phyloP scores from a whole-genome alignment of 371 early-diverging fungal species.

The Zancudomyces culisetae region DNA sequence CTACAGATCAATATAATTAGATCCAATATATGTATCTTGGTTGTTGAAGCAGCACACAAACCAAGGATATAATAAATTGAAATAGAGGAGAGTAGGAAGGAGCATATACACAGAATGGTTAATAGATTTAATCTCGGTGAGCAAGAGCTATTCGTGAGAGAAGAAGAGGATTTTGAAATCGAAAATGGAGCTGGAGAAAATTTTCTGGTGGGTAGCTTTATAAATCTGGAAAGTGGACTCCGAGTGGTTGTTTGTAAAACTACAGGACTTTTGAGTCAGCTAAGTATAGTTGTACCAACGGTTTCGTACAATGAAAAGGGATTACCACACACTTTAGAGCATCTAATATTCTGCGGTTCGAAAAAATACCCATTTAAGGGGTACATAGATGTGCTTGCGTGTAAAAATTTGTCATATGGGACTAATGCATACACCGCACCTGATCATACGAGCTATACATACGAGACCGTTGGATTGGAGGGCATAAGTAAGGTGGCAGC shows the following conservation, averaged over 20 bases:
- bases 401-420: conserved; percentile 42
- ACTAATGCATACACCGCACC: conserved; percentile 44
- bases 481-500: conserved; percentile 34
- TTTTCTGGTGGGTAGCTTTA: neutral
- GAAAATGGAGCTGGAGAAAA: neutral
- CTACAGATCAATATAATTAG: too few species aligned
- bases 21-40: too few species aligned
- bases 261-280: conserved; percentile 13
- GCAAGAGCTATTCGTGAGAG: neutral
- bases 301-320: conserved; percentile 35
- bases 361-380: conserved; percentile 38
- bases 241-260: conserved; percentile 18
- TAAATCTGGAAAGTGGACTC: conserved; percentile 1
- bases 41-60: too few species aligned
- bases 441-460: conserved; percentile 53
- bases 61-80: too few species aligned
- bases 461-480: conserved; percentile 38
- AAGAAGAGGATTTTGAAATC: neutral
- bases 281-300: conserved; percentile 48
- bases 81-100: too few species aligned
- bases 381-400: conserved; percentile 49
- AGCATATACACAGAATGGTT: too few species aligned
- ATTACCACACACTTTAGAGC: conserved; percentile 60
- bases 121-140: too few species aligned
- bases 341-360: conserved; percentile 52